Base-by-base conservation (phyloP, 176 grass and related monocot species). In the Oryza australiensis region DNA sequence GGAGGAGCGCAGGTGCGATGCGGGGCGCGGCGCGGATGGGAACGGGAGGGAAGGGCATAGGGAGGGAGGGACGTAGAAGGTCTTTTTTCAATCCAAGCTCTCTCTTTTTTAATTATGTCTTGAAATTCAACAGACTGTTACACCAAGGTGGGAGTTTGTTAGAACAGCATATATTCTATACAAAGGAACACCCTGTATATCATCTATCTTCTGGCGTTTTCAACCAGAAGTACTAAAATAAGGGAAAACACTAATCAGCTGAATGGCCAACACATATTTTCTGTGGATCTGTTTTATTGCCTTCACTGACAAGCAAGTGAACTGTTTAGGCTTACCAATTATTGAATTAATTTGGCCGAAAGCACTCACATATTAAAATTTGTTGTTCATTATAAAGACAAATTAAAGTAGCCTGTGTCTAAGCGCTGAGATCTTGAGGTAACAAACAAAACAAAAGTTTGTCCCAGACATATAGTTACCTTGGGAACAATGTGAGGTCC, bases 61-160 rank as follows among this genome's bases (percentile, higher is more conserved):
- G n/a, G n/a, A n/a, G n/a, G n/a, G n/a, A n/a, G n/a, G n/a, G n/a
- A n/a, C n/a, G n/a, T n/a, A n/a, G n/a, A n/a, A n/a, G n/a, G n/a
- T n/a, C n/a, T n/a, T n/a, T n/a, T n/a, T n/a, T n/a, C n/a, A n/a
- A n/a, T n/a, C n/a, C n/a, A n/a, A n/a, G n/a, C n/a, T n/a, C n/a
- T n/a, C n/a, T n/a, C n/a, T n/a, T n/a, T 96, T 80, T 99, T 99
- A 73, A 99, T 89, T 66, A 99, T 99, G 71, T 92, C 91, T 81
- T 94, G 93, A 86, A 96, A 99, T 81, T 99, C 97, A 74, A 90
- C 71, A 83, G 91, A 88, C 97, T 99, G 85, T 26, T 88, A 62
- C 64, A 51, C 6, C 5, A 82, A 66, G 28, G 79, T 72, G 77
- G 12, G 13, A 83, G 55, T 71, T n/a, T 86, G 69, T 66, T 24